These are phyloP conservation scores for Platismatia glauca DNA, from an alignment of 495 filamentous ascomycete species.

Conservation along the genomic window DNA sequence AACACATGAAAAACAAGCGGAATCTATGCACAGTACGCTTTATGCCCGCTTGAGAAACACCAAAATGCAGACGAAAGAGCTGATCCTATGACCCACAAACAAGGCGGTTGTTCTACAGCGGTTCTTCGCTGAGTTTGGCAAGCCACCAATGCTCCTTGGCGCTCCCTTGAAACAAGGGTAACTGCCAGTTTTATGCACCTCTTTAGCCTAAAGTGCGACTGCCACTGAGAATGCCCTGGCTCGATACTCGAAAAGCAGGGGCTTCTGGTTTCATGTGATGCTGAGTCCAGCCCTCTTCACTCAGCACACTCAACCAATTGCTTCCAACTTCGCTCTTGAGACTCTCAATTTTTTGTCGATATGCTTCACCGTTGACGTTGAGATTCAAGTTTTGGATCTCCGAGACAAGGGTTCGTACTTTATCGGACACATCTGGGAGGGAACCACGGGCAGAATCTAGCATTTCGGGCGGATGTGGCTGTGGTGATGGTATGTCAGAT, in stretches of 20 bases:
- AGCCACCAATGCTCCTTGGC: constrained; percentile 5
- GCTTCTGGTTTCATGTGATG: constrained; percentile 19
- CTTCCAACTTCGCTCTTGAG: constrained; percentile 74
- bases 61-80: not conserved
- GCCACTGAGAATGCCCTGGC: constrained; percentile 45
- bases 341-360: constrained; percentile 75
- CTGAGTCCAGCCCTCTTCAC: constrained; percentile 61
- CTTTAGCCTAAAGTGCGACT: constrained; percentile 41
- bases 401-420: constrained; percentile 33
- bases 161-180: constrained; percentile 7
- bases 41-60: not conserved
- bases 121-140: not conserved
- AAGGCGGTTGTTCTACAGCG: not conserved
- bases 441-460: not conserved
- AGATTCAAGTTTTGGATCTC: constrained; percentile 54
- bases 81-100: not conserved
- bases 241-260: constrained; percentile 32
- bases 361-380: constrained; percentile 66
- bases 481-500: not conserved
- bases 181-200: not conserved
- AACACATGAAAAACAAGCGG: not conserved
- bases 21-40: not conserved
- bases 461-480: not conserved
- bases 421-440: constrained; percentile 17
- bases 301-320: constrained; percentile 75